Evolutionary conservation across 192 early-diverging fungal genomes (phyloP).

Genomic region (Coemansia sp.): DNA sequence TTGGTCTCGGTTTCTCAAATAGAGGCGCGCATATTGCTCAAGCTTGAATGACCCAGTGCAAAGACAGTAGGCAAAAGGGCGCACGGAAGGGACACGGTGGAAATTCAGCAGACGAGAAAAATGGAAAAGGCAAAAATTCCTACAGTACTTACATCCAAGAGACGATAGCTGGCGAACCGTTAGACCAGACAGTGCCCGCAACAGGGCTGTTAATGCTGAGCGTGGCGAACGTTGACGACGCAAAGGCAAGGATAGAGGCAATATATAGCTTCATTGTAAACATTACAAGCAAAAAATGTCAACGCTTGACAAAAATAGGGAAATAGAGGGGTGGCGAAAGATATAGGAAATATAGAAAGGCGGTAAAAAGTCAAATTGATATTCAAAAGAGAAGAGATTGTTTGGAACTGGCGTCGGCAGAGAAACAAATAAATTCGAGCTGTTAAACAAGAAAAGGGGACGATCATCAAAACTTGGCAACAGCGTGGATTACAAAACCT

Average conservation of each 20-base stretch:
- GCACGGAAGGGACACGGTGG: background rate
- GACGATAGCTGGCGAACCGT: conserved; percentile 26
- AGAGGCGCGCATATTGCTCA: background rate
- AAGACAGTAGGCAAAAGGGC: background rate
- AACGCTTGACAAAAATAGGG: conserved; percentile 5
- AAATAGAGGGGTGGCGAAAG: conserved; percentile 6
- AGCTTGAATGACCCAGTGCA: background rate
- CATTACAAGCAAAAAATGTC: conserved; percentile 7
- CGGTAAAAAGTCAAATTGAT: conserved; percentile 1
- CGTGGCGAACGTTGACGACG: conserved; percentile 30
- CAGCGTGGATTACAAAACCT: background rate
- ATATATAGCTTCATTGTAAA: conserved; percentile 41
- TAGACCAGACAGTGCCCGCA: conserved; percentile 30
- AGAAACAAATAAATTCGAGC: background rate
- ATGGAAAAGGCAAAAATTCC: background rate
- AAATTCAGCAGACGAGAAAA: background rate
- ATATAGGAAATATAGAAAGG: background rate
- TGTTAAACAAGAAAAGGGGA: background rate
- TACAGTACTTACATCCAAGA: conserved; percentile 51
- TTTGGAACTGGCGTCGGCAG: background rate
- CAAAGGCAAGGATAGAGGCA: conserved; percentile 30
- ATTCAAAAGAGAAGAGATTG: conserved; percentile 4
- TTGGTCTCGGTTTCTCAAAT: background rate
- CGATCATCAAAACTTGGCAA: background rate
- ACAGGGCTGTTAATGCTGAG: conserved; percentile 53